Base-by-base conservation (phyloP, 129 eudicot genomes). In the Centaurea solstitialis region DNA sequence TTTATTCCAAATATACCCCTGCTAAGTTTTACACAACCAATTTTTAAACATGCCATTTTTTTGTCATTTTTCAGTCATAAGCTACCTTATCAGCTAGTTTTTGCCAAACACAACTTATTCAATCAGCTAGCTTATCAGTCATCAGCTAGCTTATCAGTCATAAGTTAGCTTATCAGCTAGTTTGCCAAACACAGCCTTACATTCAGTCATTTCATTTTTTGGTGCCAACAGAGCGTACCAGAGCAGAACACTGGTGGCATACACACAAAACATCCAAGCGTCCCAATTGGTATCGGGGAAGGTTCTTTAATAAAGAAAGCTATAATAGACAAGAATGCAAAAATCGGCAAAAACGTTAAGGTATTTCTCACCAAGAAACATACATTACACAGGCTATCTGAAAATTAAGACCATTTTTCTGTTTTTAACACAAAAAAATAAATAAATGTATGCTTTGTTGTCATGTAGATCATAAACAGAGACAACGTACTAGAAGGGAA, bases 261-360 rank as follows among this genome's bases (percentile, higher is more conserved):
- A 53, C 91, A 83, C 30, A 75, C 23, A 50, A 83, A 72, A 76
- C 75, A 64, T 13, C 73, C 4, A 13, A 65, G 59, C 15, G 75
- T 90, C 45, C 95, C 94, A 21, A 83, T 92, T 75, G 99, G 99
- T 12, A 70, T 95, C 21, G 99, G 99, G 13, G 90, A 95, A 81
- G 94, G 93, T 67, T 88, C 95, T 7, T 70, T 76, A 45, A 91
- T 95, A 81, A 88, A 89, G 86, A 92, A 88, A 84, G 93, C 99
- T 23, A 95, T 95, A 67, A 76, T 95, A 21, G 99, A 95, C 78
- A 95, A 92, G 92, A 91, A 95, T 62, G 97, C 94, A 67, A 91
- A 91, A 87, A 93, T 95, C 69, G 99, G 99, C 75, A 90, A 85
- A 84, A 91, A 91, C 83, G 99, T 93, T 59, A 91, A 83, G 99